phyloP scores from a whole-genome alignment of 2,329 filamentous ascomycete genomes.

The Pyrenochaeta sp. region DNA sequence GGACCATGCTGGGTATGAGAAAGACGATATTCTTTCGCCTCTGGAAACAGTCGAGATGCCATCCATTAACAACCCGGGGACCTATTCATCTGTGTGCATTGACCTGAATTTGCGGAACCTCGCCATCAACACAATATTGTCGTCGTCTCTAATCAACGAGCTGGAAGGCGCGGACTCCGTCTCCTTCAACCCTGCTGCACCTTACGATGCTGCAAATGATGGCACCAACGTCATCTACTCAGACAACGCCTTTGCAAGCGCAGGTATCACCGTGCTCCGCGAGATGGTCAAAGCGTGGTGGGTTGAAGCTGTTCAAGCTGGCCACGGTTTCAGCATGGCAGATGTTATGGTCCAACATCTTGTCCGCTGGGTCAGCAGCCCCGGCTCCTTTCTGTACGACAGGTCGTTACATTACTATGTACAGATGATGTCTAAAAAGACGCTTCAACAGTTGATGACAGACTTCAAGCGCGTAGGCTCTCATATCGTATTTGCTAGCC shows the following conservation, averaged over 20 bases:
- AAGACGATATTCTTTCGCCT: slow-evolving; percentile 83
- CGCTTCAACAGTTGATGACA: slow-evolving; percentile 94
- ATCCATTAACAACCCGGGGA: slow-evolving; percentile 89
- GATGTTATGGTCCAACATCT: slow-evolving; percentile 98
- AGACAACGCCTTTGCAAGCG: slow-evolving; percentile 91
- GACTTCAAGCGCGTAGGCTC: slow-evolving; percentile 96
- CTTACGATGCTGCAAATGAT: slow-evolving; percentile 67
- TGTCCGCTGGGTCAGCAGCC: slow-evolving; percentile 95
- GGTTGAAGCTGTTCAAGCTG: slow-evolving; percentile 89
- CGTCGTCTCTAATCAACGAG: slow-evolving; percentile 95
- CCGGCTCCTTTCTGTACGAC: slow-evolving; percentile 94
- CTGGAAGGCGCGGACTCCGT: slow-evolving; percentile 89
- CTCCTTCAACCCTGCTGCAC: slow-evolving; percentile 79
- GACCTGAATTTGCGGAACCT: slow-evolving; percentile 94
- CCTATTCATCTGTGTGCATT: slow-evolving; percentile 95
- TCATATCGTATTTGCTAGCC: slow-evolving; percentile 92
- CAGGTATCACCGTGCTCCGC: slow-evolving; percentile 86
- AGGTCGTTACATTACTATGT: slow-evolving; percentile 95
- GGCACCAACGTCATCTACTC: slow-evolving; percentile 77
- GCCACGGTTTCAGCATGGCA: slow-evolving; percentile 75
- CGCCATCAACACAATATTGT: slow-evolving; percentile 96
- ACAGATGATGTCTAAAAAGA: slow-evolving; percentile 97
- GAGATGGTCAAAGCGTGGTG: slow-evolving; percentile 99
- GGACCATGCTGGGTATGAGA: slow-evolving; percentile 95
- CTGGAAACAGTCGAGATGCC: slow-evolving; percentile 93